Percentiles rank a stretch among this genome's conserved stretches.
These are phyloP conservation scores for Microbotryum lychnidis-dioicae DNA, from an alignment of 1,284 basidiomycete species.

Conservation along the genomic window DNA sequence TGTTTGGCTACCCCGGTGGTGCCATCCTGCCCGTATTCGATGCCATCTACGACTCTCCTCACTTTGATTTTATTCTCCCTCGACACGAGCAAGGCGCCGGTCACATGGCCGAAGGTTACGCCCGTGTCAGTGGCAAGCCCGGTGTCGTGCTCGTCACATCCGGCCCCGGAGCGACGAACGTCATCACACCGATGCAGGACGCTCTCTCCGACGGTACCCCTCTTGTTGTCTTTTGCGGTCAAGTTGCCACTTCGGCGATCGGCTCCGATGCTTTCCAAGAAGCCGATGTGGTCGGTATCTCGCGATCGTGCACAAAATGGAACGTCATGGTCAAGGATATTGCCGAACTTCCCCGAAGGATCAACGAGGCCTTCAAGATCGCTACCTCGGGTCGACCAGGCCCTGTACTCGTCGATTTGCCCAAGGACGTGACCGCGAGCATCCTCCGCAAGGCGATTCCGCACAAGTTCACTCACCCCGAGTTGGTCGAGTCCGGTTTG, in stretches of 20 bases:
- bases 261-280: constrained; percentile 98
- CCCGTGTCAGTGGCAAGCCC: constrained; percentile 92
- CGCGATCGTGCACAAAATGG: constrained; percentile 96
- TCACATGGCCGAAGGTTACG: constrained; percentile 93
- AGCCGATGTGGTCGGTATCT: constrained; percentile 93
- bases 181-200: constrained; percentile 96
- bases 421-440: constrained; percentile 93
- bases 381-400: constrained; percentile 93
- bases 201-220: constrained; percentile 91
- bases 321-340: constrained; percentile 99
- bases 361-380: constrained; percentile 99
- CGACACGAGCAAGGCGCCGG: constrained; percentile 97
- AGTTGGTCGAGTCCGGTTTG: constrained; percentile 39
- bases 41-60: constrained; percentile 88
- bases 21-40: constrained; percentile 98
- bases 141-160: constrained; percentile 97
- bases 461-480: constrained; percentile 78
- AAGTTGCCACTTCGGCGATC: constrained; percentile 96
- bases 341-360: constrained; percentile 81
- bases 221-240: constrained; percentile 90
- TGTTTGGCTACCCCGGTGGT: constrained; percentile 90
- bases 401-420: constrained; percentile 92
- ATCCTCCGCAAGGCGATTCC: constrained; percentile 81
- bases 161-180: constrained; percentile 95
- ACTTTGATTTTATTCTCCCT: constrained; percentile 93